These are phyloP conservation scores for Dipsacomyces acuminosporus DNA, from an alignment of 371 early-diverging fungal genomes.

Conservation along the genomic window DNA sequence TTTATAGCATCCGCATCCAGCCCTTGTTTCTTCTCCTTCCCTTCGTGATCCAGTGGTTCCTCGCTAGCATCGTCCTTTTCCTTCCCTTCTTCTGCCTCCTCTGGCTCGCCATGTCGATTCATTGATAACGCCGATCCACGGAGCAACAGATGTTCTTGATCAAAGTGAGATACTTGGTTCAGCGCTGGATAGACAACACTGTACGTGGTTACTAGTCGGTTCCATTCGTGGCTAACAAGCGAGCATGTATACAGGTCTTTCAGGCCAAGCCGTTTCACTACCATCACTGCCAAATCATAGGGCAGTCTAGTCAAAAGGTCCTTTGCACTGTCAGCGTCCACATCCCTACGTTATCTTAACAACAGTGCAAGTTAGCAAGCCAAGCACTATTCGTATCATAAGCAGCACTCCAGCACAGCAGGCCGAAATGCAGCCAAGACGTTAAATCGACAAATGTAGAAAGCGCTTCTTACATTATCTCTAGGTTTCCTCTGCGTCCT, in stretches of 20 bases:
- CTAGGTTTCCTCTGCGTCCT: too few species aligned
- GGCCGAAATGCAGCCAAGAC: too few species aligned
- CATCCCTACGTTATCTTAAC: too few species aligned
- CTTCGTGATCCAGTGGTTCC: not conserved
- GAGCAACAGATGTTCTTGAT: conserved; percentile 41
- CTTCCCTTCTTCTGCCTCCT: too few species aligned
- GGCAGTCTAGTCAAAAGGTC: conserved; percentile 38
- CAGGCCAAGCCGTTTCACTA: conserved; percentile 9
- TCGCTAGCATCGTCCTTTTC: not conserved
- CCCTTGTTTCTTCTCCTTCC: conserved; percentile 1
- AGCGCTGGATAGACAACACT: conserved; percentile 20
- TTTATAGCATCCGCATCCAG: not conserved
- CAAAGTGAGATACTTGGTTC: conserved; percentile 33
- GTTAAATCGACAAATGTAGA: too few species aligned
- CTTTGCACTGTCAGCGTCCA: not conserved
- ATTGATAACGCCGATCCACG: too few species aligned
- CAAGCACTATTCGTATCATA: too few species aligned
- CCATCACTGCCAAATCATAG: conserved; percentile 28
- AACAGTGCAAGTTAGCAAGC: too few species aligned
- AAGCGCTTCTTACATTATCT: too few species aligned
- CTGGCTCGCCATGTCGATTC: too few species aligned
- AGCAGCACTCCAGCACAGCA: too few species aligned
- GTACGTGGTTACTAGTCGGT: conserved; percentile 22
- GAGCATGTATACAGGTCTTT: conserved; percentile 30
- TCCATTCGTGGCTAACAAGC: conserved; percentile 27